Conservation (phyloP, 192 early-diverging fungal genomes). For the Lobulomyces angularis region DNA sequence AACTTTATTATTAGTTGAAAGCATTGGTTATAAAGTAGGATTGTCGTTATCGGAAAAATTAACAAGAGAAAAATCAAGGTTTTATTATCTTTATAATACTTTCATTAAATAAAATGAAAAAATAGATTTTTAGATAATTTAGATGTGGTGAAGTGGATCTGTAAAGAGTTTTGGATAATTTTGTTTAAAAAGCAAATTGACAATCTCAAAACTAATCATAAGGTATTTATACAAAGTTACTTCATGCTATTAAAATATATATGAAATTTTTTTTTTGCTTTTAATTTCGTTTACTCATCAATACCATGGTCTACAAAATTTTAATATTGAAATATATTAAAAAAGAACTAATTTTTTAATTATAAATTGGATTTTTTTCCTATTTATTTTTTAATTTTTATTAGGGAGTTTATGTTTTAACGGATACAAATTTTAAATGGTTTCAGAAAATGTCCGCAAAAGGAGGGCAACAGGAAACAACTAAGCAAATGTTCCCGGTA, state of each 20-base stretch:
- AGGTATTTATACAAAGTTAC: conserved; percentile 30
- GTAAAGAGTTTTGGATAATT: conserved; percentile 93
- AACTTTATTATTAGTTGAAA: no score
- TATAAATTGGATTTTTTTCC: no score
- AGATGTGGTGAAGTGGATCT: conserved; percentile 97
- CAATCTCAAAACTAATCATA: conserved; percentile 97
- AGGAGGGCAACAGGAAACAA: conserved; percentile 60
- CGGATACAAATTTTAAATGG: conserved; percentile 96
- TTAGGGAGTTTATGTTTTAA: conserved; percentile 91
- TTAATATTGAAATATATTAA: neutral
- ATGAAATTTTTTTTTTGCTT: no score
- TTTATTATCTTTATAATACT: neutral
- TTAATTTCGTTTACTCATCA: neutral
- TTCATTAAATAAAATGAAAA: neutral
- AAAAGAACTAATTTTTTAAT: no score
- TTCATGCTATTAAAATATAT: neutral
- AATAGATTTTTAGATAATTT: conserved; percentile 88
- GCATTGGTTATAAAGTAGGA: conserved; percentile 81
- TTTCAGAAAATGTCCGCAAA: conserved; percentile 83
- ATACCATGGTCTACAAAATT: neutral
- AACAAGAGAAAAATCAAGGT: no score
- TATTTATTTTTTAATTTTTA: neutral
- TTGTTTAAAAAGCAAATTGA: conserved; percentile 97
- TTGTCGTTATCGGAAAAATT: conserved; percentile 77
- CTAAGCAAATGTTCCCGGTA: conserved; percentile 66